Percentiles rank a stretch among this genome's conserved stretches.
These are phyloP conservation scores for Phylloporus sp. DNA, from an alignment of 768 basidiomycete species.

Conservation along the genomic window DNA sequence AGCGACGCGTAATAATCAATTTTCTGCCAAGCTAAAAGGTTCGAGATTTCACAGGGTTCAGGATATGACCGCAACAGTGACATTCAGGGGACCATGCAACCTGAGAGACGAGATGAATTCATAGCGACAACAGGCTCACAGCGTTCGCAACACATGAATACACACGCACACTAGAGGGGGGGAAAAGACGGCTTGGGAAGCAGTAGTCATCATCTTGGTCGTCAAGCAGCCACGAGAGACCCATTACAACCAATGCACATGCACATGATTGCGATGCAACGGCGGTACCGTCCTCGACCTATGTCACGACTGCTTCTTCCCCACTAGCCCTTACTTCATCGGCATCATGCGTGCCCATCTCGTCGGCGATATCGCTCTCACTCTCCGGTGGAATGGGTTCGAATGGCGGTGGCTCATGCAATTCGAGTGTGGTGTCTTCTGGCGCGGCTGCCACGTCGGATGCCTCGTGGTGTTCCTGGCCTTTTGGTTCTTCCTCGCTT, in stretches of 20 bases:
- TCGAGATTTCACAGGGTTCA: background rate
- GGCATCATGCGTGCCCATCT: conserved; percentile 17
- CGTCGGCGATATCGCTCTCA: conserved; percentile 35
- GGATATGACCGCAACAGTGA: background rate
- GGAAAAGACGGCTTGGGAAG: conserved; percentile 21
- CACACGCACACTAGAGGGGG: conserved; percentile 4
- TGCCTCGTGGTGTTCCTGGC: conserved; percentile 4
- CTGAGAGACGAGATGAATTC: background rate
- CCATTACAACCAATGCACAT: background rate
- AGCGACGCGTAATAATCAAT: background rate
- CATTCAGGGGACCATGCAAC: background rate
- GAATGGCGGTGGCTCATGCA: conserved; percentile 30
- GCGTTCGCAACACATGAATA: too few relatives aligned
- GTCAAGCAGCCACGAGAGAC: conserved; percentile 10
- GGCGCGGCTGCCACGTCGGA: conserved; percentile 1
- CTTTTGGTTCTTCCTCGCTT: background rate
- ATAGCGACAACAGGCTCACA: too few relatives aligned
- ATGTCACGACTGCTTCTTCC: conserved; percentile 11
- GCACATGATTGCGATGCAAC: conserved; percentile 13
- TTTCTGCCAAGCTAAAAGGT: background rate
- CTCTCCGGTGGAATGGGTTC: conserved; percentile 32
- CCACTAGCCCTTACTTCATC: conserved; percentile 17
- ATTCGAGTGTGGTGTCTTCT: conserved; percentile 17
- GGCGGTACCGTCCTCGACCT: conserved; percentile 20
- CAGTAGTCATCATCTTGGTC: conserved; percentile 12